These are phyloP conservation scores for Pulveroboletus sp. DNA, from an alignment of 1,284 basidiomycete species.

Conservation along the genomic window DNA sequence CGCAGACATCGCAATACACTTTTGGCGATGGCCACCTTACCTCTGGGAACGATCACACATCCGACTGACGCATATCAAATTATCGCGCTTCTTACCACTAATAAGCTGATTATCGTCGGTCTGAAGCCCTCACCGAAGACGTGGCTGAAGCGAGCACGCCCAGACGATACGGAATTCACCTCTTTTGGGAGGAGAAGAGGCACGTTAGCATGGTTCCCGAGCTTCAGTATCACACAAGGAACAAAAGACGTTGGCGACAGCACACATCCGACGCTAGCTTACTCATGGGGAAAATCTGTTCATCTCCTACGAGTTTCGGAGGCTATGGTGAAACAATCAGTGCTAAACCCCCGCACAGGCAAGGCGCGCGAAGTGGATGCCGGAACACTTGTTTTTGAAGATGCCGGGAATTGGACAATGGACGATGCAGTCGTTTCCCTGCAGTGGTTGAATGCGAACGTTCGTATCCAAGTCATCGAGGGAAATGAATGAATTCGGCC, in stretches of 20 bases:
- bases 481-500: constrained; percentile 2
- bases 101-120: constrained; percentile 91
- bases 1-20: constrained; percentile 62
- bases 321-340: constrained; percentile 51
- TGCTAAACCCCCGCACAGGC: constrained; percentile 57
- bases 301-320: constrained; percentile 70
- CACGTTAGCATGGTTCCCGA: constrained; percentile 81
- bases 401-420: constrained; percentile 55
- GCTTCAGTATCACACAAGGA: constrained; percentile 37
- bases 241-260: constrained; percentile 33
- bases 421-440: constrained; percentile 62
- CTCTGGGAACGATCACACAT: constrained; percentile 77
- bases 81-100: constrained; percentile 84
- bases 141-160: constrained; percentile 83
- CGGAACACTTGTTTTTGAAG: constrained; percentile 63
- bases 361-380: constrained; percentile 60
- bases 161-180: constrained; percentile 47
- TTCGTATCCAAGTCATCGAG: constrained; percentile 48
- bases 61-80: constrained; percentile 83
- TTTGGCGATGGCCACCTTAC: constrained; percentile 80
- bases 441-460: constrained; percentile 76
- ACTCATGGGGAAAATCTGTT: constrained; percentile 77
- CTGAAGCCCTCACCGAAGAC: constrained; percentile 91
- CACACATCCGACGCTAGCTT: constrained; percentile 69
- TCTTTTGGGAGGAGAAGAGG: constrained; percentile 51